Conservation (phyloP, 169 alveolate genomes). For the Cryptosporidium xiaoi region DNA sequence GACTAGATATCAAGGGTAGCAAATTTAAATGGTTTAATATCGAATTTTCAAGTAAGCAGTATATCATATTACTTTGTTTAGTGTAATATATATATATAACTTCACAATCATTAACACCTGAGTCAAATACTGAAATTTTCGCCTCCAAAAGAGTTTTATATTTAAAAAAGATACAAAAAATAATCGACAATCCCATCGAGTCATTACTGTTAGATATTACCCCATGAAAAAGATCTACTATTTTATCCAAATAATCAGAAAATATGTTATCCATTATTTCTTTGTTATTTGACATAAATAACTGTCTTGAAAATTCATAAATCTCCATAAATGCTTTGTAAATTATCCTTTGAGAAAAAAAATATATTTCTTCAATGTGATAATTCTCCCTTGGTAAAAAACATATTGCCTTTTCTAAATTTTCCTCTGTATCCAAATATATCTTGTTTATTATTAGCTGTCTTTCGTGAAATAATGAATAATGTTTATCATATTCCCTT, state of each 20-base stretch:
- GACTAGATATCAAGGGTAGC: conserved; percentile 2
- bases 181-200: conserved; percentile 21
- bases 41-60: conserved; percentile 18
- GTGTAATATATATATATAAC: conserved; percentile 7
- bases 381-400: neutral
- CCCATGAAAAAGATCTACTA: neutral
- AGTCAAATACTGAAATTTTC: conserved; percentile 11
- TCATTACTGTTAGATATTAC: conserved; percentile 29
- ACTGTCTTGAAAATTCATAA: conserved; percentile 19
- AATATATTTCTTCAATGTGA: conserved; percentile 34
- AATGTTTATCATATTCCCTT: conserved; percentile 41
- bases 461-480: conserved; percentile 6
- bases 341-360: conserved; percentile 29
- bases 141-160: neutral
- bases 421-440: conserved; percentile 2
- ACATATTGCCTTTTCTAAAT: neutral
- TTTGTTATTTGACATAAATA: conserved; percentile 6
- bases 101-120: conserved; percentile 7
- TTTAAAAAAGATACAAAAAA: conserved; percentile 7
- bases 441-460: conserved; percentile 35
- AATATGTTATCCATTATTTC: neutral
- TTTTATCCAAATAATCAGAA: conserved; percentile 2
- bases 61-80: conserved; percentile 8
- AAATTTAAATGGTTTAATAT: neutral
- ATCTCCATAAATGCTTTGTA: conserved; percentile 19